These are phyloP conservation scores for Plantago rigida DNA, from an alignment of 305 asterid genomes.

Conservation along the genomic window DNA sequence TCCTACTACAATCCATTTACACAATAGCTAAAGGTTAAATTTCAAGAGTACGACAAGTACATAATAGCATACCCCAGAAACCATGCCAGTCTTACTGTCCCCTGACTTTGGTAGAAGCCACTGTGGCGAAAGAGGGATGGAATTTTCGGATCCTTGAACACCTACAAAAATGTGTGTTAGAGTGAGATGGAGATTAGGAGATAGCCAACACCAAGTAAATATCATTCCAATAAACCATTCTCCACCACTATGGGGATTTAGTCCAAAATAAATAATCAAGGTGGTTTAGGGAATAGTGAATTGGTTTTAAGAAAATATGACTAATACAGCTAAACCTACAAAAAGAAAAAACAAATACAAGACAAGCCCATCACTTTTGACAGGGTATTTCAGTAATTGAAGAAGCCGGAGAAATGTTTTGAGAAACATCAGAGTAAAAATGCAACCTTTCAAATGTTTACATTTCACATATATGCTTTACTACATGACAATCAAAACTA, in stretches of 20 bases:
- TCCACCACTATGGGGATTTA: no score
- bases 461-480: no score
- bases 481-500: no score
- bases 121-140: slow-evolving; percentile 77
- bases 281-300: not conserved
- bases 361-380: no score
- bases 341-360: no score
- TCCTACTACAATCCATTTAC: no score
- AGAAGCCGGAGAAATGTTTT: no score
- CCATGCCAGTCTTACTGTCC: slow-evolving; percentile 59
- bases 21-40: no score
- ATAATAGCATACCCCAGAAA: slow-evolving; percentile 44
- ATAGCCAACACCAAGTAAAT: slow-evolving; percentile 1
- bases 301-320: not conserved
- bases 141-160: slow-evolving; percentile 43
- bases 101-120: slow-evolving; percentile 82
- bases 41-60: not conserved
- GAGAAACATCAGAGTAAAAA: no score
- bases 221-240: slow-evolving; percentile 3
- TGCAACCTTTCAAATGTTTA: no score
- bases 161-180: slow-evolving; percentile 33
- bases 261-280: not conserved
- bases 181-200: slow-evolving; percentile 5
- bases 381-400: no score
- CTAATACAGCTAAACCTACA: no score